These are phyloP conservation scores for Solanum dulcamara DNA, from an alignment of 257 asterid genomes.

Conservation along the genomic window DNA sequence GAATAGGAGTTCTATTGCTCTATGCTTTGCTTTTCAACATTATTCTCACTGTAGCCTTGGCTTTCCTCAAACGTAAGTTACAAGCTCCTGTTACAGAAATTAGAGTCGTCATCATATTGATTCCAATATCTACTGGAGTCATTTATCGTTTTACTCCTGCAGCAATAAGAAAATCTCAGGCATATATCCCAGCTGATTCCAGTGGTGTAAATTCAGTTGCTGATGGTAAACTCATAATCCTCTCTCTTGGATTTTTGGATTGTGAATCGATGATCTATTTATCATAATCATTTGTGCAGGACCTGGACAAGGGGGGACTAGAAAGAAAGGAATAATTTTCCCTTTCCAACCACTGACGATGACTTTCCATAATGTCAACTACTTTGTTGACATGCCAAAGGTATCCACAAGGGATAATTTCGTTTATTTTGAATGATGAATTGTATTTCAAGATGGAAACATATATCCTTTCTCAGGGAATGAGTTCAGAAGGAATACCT, in stretches of 20 bases:
- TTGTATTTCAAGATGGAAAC: neutral
- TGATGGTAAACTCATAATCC: slow-evolving; percentile 19
- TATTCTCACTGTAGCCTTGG: slow-evolving; percentile 46
- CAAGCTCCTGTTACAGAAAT: neutral
- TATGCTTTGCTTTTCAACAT: slow-evolving; percentile 60
- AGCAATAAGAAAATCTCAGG: slow-evolving; percentile 54
- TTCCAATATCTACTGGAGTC: neutral
- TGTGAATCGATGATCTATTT: neutral
- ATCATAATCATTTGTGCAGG: slow-evolving; percentile 20
- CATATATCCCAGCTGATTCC: slow-evolving; percentile 26
- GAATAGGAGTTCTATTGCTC: slow-evolving; percentile 51
- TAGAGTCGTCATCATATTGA: neutral
- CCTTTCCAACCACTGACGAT: slow-evolving; percentile 79
- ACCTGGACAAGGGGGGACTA: slow-evolving; percentile 9
- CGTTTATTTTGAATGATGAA: neutral
- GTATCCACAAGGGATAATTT: slow-evolving; percentile 16
- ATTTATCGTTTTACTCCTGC: slow-evolving; percentile 14
- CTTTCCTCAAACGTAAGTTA: slow-evolving; percentile 61
- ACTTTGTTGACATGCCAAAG: slow-evolving; percentile 89
- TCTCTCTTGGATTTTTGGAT: neutral
- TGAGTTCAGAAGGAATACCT: slow-evolving; percentile 58
- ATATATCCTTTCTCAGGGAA: slow-evolving; percentile 35
- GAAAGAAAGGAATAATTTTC: slow-evolving; percentile 71
- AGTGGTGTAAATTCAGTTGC: slow-evolving; percentile 16
- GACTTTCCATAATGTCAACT: slow-evolving; percentile 75